Conservation (phyloP, 129 eudicot species). For the Arctium lappa region DNA sequence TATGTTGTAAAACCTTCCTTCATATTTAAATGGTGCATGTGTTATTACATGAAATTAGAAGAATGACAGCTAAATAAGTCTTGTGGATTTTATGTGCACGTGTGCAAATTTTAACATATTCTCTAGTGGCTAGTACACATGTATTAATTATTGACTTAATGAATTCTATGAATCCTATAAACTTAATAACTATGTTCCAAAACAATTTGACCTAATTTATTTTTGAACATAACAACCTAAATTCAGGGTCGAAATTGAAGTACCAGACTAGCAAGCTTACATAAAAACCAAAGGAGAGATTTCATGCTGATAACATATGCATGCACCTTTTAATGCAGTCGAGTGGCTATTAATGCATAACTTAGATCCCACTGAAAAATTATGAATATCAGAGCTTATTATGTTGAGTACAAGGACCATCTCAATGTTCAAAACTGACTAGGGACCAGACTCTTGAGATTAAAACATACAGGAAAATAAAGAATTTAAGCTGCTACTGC, state of each 20-base stretch:
- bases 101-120: background rate
- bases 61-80: background rate
- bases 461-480: too few relatives aligned
- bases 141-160: background rate
- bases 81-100: background rate
- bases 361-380: too few relatives aligned
- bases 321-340: background rate
- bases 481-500: too few relatives aligned
- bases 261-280: background rate
- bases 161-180: background rate
- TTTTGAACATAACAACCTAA: background rate
- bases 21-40: background rate
- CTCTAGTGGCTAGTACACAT: background rate
- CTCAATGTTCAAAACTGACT: too few relatives aligned
- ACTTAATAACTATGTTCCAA: too few relatives aligned
- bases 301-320: background rate
- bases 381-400: too few relatives aligned
- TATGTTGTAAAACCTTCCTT: background rate
- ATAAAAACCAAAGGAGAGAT: background rate
- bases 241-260: background rate
- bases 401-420: too few relatives aligned
- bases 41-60: background rate
- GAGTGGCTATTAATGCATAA: too few relatives aligned
- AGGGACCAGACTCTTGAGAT: too few relatives aligned
- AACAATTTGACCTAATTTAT: background rate